Percentiles rank a stretch among this genome's conserved stretches.
Evolutionary conservation across 2,329 filamentous ascomycete species (phyloP).

Genomic region (Nakataea oryzae): DNA sequence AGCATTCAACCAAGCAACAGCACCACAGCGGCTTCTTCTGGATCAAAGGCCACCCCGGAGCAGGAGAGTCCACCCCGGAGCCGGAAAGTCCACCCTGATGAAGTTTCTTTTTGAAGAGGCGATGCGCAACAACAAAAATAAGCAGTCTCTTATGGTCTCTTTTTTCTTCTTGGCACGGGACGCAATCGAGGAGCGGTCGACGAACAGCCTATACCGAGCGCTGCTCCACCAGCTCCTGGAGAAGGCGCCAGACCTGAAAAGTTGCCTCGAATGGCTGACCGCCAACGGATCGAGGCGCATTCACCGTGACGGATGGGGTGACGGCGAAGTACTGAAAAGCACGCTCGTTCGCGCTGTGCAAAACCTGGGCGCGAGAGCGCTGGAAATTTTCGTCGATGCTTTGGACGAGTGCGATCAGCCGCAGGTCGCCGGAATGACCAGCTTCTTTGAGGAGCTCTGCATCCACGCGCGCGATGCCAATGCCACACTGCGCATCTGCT

Average conservation of each 20-base stretch:
- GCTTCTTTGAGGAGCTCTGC: slow-evolving; percentile 27
- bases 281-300: not conserved
- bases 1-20: slow-evolving; percentile 11
- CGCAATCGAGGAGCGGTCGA: slow-evolving; percentile 28
- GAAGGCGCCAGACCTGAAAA: slow-evolving; percentile 17
- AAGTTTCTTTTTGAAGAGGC: slow-evolving; percentile 18
- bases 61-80: slow-evolving; percentile 28
- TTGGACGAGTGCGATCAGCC: slow-evolving; percentile 36
- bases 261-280: slow-evolving; percentile 13
- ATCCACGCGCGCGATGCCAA: slow-evolving; percentile 10
- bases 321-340: slow-evolving; percentile 2
- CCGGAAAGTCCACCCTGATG: slow-evolving; percentile 32
- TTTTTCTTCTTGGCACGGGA: slow-evolving; percentile 41
- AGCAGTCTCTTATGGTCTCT: slow-evolving; percentile 9
- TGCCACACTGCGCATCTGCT: slow-evolving; percentile 21
- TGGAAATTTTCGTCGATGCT: slow-evolving; percentile 26
- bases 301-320: slow-evolving; percentile 2
- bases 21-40: slow-evolving; percentile 27
- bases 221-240: slow-evolving; percentile 19
- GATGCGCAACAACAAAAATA: slow-evolving; percentile 3
- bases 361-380: slow-evolving; percentile 1
- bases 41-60: slow-evolving; percentile 30
- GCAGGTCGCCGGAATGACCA: slow-evolving; percentile 29
- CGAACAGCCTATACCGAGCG: slow-evolving; percentile 34
- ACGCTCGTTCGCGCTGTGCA: slow-evolving; percentile 8